Evolutionary conservation across 257 asterid species (phyloP).

Genomic region (Ajuga chamaepitys): DNA sequence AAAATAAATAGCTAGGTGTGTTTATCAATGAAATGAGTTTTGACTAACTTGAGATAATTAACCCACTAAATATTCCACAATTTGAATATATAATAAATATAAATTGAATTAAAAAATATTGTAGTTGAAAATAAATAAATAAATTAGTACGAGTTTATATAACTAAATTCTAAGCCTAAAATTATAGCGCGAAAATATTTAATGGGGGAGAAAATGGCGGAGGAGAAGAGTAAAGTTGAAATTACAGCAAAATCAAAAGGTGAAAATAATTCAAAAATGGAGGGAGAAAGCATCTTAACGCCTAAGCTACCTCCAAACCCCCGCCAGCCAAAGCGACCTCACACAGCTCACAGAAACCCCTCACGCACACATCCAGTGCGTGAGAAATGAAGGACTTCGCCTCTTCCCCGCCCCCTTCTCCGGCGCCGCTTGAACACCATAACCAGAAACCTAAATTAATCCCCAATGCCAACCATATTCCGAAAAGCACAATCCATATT

Average conservation of each 20-base stretch:
- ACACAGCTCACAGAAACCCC: not conserved
- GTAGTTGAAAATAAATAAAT: too few relatives aligned
- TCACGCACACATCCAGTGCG: slow-evolving; percentile 1
- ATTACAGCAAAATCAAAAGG: not conserved
- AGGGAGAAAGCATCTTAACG: not conserved
- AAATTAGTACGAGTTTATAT: too few relatives aligned
- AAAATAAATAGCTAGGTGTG: too few relatives aligned
- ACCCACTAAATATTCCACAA: too few relatives aligned
- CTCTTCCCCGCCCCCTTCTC: not conserved
- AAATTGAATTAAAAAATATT: too few relatives aligned
- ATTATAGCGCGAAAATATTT: too few relatives aligned
- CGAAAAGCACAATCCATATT: slow-evolving; percentile 40
- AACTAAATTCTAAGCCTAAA: too few relatives aligned
- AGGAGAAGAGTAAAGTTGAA: too few relatives aligned
- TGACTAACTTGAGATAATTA: too few relatives aligned
- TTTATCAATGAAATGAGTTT: too few relatives aligned
- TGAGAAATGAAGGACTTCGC: slow-evolving; percentile 19
- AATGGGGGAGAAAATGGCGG: too few relatives aligned
- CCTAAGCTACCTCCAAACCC: not conserved
- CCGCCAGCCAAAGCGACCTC: not conserved
- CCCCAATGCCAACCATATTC: slow-evolving; percentile 5
- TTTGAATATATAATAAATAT: too few relatives aligned
- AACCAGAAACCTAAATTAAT: slow-evolving; percentile 20
- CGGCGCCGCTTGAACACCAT: not conserved
- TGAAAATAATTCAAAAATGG: not conserved